phyloP scores from a whole-genome alignment of 371 early-diverging fungal genomes.

The Nematocida sp. region DNA sequence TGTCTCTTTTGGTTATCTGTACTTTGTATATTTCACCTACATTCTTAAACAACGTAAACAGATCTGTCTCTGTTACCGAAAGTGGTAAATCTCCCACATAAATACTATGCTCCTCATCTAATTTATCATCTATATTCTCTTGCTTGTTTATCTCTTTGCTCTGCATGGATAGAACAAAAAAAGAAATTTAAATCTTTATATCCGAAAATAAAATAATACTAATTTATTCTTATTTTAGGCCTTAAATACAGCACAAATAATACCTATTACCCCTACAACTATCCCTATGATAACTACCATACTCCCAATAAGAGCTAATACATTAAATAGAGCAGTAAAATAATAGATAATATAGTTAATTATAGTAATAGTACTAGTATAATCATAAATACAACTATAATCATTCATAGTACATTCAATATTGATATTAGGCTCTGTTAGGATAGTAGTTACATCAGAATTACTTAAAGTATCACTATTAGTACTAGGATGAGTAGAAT shows the following conservation, averaged over 20 bases:
- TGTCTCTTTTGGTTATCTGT: constrained; percentile 44
- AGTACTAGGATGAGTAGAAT: too few relatives aligned
- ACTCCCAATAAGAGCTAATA: too few relatives aligned
- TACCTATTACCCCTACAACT: too few relatives aligned
- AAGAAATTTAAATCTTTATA: constrained; percentile 30
- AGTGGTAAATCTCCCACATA: constrained; percentile 61
- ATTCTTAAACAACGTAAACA: constrained; percentile 56
- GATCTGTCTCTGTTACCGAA: constrained; percentile 56
- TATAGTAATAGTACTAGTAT: constrained; percentile 1
- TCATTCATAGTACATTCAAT: neutral
- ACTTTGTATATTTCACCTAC: constrained; percentile 49
- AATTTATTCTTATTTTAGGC: too few relatives aligned
- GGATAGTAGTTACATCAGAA: too few relatives aligned
- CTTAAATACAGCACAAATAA: too few relatives aligned
- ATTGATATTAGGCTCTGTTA: neutral
- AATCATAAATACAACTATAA: neutral
- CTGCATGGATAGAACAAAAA: constrained; percentile 21
- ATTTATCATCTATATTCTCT: constrained; percentile 27
- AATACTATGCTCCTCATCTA: constrained; percentile 35
- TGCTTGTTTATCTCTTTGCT: constrained; percentile 21
- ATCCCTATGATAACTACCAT: too few relatives aligned
- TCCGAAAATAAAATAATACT: too few relatives aligned
- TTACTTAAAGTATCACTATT: too few relatives aligned
- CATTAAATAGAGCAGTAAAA: neutral
- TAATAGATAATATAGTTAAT: neutral